These are phyloP conservation scores for Pichia exigua DNA, from an alignment of 805 yeast species.

Conservation along the genomic window DNA sequence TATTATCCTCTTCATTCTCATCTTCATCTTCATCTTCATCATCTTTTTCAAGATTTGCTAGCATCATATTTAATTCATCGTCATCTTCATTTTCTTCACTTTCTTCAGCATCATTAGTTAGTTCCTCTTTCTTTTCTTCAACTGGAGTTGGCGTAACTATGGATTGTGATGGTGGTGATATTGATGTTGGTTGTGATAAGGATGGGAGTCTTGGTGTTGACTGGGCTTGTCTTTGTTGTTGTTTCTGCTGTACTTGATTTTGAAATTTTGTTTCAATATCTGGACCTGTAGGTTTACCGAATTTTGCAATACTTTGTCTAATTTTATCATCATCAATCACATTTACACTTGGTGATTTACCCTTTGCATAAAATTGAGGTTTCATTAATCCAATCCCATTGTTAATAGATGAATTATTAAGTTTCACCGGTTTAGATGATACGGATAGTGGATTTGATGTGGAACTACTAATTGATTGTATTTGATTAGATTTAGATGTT, in stretches of 20 bases:
- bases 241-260: neutral
- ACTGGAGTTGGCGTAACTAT: neutral
- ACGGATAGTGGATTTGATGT: neutral
- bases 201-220: neutral
- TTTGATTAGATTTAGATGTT: constrained; percentile 3
- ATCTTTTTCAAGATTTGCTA: neutral
- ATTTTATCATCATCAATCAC: neutral
- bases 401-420: constrained; percentile 5
- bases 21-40: neutral
- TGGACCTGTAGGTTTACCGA: constrained; percentile 2
- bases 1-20: neutral
- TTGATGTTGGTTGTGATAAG: neutral
- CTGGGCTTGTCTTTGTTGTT: neutral
- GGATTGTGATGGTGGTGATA: neutral
- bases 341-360: neutral
- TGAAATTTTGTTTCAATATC: neutral
- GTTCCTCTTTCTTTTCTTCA: neutral
- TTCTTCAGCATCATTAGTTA: neutral
- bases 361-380: constrained; percentile 24
- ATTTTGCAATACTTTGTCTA: constrained; percentile 3
- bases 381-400: constrained; percentile 10
- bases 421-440: neutral
- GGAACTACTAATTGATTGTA: neutral
- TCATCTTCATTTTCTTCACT: neutral
- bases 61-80: neutral